Evolutionary conservation across 129 eudicot species (phyloP), one percentile per base, ranked within the genome.

Genomic region (Arctium lappa): DNA sequence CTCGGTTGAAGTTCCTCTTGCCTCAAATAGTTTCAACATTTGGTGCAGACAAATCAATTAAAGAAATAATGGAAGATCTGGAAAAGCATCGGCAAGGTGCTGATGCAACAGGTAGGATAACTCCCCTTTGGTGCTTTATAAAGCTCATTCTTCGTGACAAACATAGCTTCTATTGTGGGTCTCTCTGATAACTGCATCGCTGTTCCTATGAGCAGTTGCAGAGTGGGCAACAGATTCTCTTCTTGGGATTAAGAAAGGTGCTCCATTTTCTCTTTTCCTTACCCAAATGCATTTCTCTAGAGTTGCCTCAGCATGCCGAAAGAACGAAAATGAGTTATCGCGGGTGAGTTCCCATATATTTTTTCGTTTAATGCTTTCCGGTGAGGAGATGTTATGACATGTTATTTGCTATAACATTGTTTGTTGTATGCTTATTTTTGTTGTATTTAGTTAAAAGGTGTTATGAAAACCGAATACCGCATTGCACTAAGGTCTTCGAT

Each of bases 211-310:
- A 76, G 38, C 94, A 95, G 99, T 90, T 89, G 93, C 98, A 74
- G 93, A 89, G 73, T 95, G 99, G 99, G 99, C 99, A 15, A 91
- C 91, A 83, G 99, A 95, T 81, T 92, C 98, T 34, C 86, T 95
- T 83, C 83, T 83, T 72, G 97, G 97, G 83, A 88, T 95, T 72
- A 88, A 77, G 15, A 95, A 93, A 86, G 97, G 98, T 15, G 95
- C 97, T 85, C 98, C 95, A 10, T 93, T 93, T 81, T 95, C 98
- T 73, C 91, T 95, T 65, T 86, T 83, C 86, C 93, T 95, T 42
- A 90, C 98, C 37, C 90, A 91, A 40, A 88, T 73, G 73, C 89
- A 93, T 87, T 95, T 95, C 87, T 83, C 94, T 73, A 90, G 79
- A 85, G 95, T 95, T 42, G 92, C 97, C 77, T 81, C 97, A 66